Evolutionary conservation across 306 rosid genomes (phyloP).

Genomic region (Biancaea sappan): DNA sequence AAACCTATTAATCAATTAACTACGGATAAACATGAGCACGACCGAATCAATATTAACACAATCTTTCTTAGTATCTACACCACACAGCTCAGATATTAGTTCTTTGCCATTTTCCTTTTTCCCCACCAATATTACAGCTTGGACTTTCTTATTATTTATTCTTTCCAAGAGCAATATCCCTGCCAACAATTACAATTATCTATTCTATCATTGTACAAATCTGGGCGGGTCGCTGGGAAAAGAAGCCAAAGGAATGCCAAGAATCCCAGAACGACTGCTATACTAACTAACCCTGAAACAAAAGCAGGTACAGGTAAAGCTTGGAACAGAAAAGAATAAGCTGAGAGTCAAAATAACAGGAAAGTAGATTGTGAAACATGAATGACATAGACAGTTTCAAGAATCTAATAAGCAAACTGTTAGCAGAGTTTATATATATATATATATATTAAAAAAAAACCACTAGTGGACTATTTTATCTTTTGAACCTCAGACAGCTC

Average conservation of each 20-base stretch:
- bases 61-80: not conserved
- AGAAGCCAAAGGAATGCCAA: slow-evolving; percentile 80
- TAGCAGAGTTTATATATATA: no score
- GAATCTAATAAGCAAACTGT: slow-evolving; percentile 7
- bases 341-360: slow-evolving; percentile 13
- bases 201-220: slow-evolving; percentile 69
- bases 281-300: slow-evolving; percentile 61
- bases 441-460: no score
- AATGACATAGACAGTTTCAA: slow-evolving; percentile 18
- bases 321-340: slow-evolving; percentile 25
- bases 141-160: slow-evolving; percentile 30
- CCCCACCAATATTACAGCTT: slow-evolving; percentile 14
- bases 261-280: slow-evolving; percentile 65
- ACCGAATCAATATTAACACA: not conserved
- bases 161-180: slow-evolving; percentile 73
- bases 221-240: slow-evolving; percentile 73
- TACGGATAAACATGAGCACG: not conserved
- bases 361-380: slow-evolving; percentile 17
- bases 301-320: slow-evolving; percentile 14
- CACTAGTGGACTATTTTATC: not conserved
- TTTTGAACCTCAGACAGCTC: not conserved
- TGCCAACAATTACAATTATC: slow-evolving; percentile 90
- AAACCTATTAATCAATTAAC: not conserved
- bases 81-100: not conserved
- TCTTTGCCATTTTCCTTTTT: not conserved